These are phyloP conservation scores for Termitomyces eurrhizus DNA, from an alignment of 768 basidiomycete genomes.

Conservation along the genomic window DNA sequence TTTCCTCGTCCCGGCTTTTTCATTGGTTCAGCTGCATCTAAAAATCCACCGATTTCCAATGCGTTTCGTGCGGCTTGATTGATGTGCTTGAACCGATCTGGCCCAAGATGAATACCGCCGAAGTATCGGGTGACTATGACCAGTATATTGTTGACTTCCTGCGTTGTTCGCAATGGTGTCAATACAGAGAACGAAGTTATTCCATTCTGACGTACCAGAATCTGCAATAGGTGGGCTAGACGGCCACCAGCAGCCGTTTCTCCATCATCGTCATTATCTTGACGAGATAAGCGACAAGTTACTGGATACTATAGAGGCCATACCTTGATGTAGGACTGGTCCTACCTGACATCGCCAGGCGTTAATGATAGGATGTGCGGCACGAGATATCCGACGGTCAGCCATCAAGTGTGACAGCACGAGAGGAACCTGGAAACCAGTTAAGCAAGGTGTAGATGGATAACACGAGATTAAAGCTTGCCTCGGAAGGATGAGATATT, in stretches of 20 bases:
- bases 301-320: not conserved
- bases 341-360: constrained; percentile 78
- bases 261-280: constrained; percentile 94
- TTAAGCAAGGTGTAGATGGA: constrained; percentile 9
- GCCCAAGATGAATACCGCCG: constrained; percentile 87
- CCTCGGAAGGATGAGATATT: constrained; percentile 76
- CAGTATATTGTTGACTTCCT: constrained; percentile 82
- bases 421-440: constrained; percentile 50
- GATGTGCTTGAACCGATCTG: constrained; percentile 90
- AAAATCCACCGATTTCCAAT: constrained; percentile 81
- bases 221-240: constrained; percentile 86
- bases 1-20: constrained; percentile 26
- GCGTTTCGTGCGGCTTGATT: constrained; percentile 94
- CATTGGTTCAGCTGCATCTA: constrained; percentile 46
- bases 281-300: not conserved
- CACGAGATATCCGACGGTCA: constrained; percentile 69
- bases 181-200: not conserved
- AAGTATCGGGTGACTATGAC: constrained; percentile 93
- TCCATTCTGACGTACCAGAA: constrained; percentile 49
- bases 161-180: constrained; percentile 1
- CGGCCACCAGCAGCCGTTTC: constrained; percentile 92
- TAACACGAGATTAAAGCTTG: constrained; percentile 22
- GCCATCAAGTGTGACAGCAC: constrained; percentile 65
- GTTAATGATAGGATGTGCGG: constrained; percentile 76
- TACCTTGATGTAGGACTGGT: constrained; percentile 71